These are phyloP conservation scores for Venturia aucupariae DNA, from an alignment of 2,329 filamentous ascomycete species.

Conservation along the genomic window DNA sequence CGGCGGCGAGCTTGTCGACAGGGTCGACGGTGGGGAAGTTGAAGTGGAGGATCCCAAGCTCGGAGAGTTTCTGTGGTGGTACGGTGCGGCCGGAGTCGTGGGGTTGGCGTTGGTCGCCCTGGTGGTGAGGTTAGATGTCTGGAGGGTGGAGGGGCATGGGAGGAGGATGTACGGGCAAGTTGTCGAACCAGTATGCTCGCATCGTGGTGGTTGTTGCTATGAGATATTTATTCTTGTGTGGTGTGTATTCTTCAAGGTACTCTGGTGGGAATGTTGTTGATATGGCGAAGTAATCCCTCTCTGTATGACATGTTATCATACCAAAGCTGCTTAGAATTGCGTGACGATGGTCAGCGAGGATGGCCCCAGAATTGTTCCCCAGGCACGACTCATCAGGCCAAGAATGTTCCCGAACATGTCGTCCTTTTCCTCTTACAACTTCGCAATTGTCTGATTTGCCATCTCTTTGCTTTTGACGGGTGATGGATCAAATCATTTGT, in stretches of 20 bases:
- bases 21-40: constrained; percentile 52
- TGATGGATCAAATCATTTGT: neutral
- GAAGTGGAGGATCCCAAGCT: constrained; percentile 74
- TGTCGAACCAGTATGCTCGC: constrained; percentile 66
- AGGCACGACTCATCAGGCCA: neutral
- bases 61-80: constrained; percentile 53
- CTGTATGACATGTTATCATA: neutral
- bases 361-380: neutral
- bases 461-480: neutral
- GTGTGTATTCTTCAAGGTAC: neutral
- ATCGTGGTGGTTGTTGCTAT: constrained; percentile 39
- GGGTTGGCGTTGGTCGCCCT: constrained; percentile 88
- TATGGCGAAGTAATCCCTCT: neutral
- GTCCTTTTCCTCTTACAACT: neutral
- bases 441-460: neutral
- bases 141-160: constrained; percentile 6
- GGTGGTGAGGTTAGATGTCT: constrained; percentile 17
- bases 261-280: neutral
- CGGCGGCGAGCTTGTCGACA: constrained; percentile 64
- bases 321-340: neutral
- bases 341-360: constrained; percentile 6
- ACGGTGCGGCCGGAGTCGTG: constrained; percentile 77
- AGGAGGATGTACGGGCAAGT: constrained; percentile 26
- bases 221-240: neutral
- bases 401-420: too few species aligned